Evolutionary conservation across 176 grass and related monocot genomes (phyloP).

Genomic region (Melocanna baccifera): DNA sequence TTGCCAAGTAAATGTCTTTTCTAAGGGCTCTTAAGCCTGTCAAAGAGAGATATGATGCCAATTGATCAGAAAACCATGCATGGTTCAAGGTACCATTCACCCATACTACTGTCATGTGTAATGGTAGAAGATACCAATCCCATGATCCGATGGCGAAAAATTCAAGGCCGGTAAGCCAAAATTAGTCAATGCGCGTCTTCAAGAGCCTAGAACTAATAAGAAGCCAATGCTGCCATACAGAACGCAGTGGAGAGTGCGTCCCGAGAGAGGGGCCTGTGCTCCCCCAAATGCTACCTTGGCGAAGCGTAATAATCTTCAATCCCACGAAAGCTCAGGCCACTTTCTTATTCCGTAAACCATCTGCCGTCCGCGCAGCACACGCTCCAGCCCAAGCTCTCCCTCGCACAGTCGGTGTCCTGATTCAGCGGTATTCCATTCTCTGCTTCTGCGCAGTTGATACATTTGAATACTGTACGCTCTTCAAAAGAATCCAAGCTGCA

Average conservation of each 20-base stretch:
- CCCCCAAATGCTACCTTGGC: background rate
- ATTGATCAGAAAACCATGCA: background rate
- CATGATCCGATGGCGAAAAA: too few relatives aligned
- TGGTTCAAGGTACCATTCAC: background rate
- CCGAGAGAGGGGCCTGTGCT: background rate
- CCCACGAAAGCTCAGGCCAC: background rate
- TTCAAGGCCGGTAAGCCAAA: background rate
- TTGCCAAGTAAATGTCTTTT: too few relatives aligned
- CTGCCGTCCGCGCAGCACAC: too few relatives aligned
- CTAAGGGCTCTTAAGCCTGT: too few relatives aligned
- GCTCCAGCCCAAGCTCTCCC: too few relatives aligned
- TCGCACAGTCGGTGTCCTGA: background rate
- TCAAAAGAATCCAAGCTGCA: background rate
- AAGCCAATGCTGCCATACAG: background rate
- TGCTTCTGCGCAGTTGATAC: background rate
- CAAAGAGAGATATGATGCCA: too few relatives aligned
- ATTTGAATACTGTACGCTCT: background rate
- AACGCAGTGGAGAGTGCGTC: background rate
- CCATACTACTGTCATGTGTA: background rate
- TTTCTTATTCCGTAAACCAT: conserved; percentile 7
- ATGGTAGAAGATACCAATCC: background rate
- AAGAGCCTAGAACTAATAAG: too few relatives aligned
- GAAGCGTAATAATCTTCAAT: background rate
- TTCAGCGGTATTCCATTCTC: background rate
- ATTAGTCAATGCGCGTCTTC: background rate